Percentiles rank a stretch among this genome's conserved stretches.
Evolutionary conservation across 2,329 filamentous ascomycete species (phyloP).

Genomic region (Volutella citrinella): DNA sequence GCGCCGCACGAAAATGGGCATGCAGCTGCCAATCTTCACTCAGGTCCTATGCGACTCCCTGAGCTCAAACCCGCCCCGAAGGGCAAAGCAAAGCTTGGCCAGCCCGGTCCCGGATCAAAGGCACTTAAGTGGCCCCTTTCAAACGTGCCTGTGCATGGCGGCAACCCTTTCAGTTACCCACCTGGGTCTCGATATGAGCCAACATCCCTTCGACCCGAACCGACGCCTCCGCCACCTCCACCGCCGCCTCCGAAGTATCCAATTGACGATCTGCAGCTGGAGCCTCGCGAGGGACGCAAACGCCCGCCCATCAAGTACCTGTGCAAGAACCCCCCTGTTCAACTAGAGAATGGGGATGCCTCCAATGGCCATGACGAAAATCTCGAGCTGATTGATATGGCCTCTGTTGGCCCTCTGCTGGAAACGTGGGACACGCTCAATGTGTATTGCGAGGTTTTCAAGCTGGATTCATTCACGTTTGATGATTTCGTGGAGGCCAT

Average conservation of each 20-base stretch:
- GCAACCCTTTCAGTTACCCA: constrained; percentile 47
- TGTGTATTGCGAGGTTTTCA: constrained; percentile 94
- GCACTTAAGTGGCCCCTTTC: constrained; percentile 40
- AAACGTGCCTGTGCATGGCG: constrained; percentile 30
- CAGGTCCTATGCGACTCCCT: constrained; percentile 58
- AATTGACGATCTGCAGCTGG: constrained; percentile 86
- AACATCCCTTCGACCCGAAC: constrained; percentile 26
- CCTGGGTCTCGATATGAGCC: constrained; percentile 40
- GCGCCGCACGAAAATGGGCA: constrained; percentile 44
- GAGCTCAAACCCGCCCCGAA: constrained; percentile 74
- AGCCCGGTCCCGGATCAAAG: constrained; percentile 35
- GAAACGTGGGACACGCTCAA: constrained; percentile 97
- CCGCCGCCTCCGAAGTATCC: constrained; percentile 87
- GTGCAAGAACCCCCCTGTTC: constrained; percentile 59
- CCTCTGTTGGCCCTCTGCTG: constrained; percentile 78
- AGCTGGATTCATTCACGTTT: constrained; percentile 94
- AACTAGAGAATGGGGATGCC: constrained; percentile 36
- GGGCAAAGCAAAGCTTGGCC: constrained; percentile 56
- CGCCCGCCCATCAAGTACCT: constrained; percentile 78
- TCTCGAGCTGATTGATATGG: constrained; percentile 77
- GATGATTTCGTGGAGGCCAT: constrained; percentile 93
- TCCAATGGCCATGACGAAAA: too few relatives aligned
- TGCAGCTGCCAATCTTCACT: constrained; percentile 28
- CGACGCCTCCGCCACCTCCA: constrained; percentile 57
- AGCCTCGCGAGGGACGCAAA: constrained; percentile 61